Percentiles rank a stretch among this genome's conserved stretches.
Conservation (phyloP, 2,329 filamentous ascomycete genomes). For the Clonostachys sp. region DNA sequence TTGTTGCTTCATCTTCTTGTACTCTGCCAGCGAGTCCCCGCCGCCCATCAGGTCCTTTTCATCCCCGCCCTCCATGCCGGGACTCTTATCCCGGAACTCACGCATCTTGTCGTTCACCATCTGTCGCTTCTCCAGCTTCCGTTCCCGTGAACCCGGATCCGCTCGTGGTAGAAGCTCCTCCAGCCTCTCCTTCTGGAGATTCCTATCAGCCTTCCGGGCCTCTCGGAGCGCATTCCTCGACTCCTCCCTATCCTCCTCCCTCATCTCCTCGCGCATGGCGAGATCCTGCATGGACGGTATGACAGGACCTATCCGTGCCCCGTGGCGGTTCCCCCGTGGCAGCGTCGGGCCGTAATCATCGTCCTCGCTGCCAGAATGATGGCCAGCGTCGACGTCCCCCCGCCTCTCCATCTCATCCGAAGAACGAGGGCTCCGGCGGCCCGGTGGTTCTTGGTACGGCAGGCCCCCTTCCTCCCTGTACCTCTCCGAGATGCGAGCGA, state of each 20-base stretch:
- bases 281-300: constrained; percentile 75
- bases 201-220: constrained; percentile 60
- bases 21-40: constrained; percentile 59
- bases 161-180: constrained; percentile 82
- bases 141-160: constrained; percentile 76
- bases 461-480: constrained; percentile 6
- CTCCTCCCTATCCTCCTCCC: constrained; percentile 42
- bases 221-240: constrained; percentile 53
- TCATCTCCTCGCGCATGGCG: constrained; percentile 48
- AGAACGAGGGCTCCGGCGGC: not conserved
- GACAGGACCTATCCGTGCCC: constrained; percentile 38
- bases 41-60: constrained; percentile 78
- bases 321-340: constrained; percentile 9
- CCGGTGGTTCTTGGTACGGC: not conserved
- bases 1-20: constrained; percentile 61
- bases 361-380: constrained; percentile 23
- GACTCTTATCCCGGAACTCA: constrained; percentile 65
- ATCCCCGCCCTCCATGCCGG: constrained; percentile 46
- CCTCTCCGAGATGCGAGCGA: constrained; percentile 32
- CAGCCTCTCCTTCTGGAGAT: constrained; percentile 63
- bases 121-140: constrained; percentile 79
- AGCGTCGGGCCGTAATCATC: constrained; percentile 49
- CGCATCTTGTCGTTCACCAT: constrained; percentile 69
- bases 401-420: constrained; percentile 9
- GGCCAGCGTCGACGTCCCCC: constrained; percentile 24